Conservation (phyloP, 2,329 filamentous ascomycete species). For the Pestalotiopsis sp. region DNA sequence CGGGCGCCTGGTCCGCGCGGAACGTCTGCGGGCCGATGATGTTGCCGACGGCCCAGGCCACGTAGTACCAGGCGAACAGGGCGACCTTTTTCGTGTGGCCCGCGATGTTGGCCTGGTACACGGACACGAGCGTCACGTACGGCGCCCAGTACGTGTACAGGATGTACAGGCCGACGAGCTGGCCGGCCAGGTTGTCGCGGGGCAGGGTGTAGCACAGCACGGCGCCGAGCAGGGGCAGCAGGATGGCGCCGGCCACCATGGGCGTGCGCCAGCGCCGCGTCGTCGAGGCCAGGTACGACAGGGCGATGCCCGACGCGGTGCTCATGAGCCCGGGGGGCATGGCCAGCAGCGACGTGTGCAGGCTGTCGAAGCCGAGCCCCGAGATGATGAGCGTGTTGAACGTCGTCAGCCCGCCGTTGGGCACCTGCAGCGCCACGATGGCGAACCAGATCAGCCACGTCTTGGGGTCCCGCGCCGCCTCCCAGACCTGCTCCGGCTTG, state of each 20-base stretch:
- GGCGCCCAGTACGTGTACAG: slow-evolving; percentile 24
- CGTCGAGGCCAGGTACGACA: slow-evolving; percentile 21
- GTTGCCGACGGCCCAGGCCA: slow-evolving; percentile 60
- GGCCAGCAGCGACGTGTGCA: slow-evolving; percentile 15
- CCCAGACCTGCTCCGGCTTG: slow-evolving; percentile 22
- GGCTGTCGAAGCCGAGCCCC: slow-evolving; percentile 16
- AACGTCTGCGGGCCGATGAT: slow-evolving; percentile 56
- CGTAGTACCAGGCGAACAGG: slow-evolving; percentile 58
- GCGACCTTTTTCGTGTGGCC: slow-evolving; percentile 63
- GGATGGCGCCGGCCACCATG: slow-evolving; percentile 32
- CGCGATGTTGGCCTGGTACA: slow-evolving; percentile 45
- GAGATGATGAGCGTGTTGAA: slow-evolving; percentile 16
- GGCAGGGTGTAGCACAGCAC: slow-evolving; percentile 36
- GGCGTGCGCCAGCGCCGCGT: slow-evolving; percentile 15
- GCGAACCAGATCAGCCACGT: slow-evolving; percentile 26
- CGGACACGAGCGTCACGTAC: slow-evolving; percentile 23
- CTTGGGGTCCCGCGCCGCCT: slow-evolving; percentile 21
- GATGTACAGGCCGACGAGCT: slow-evolving; percentile 23
- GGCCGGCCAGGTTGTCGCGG: slow-evolving; percentile 21
- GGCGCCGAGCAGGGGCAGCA: slow-evolving; percentile 35
- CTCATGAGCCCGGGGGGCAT: slow-evolving; percentile 20
- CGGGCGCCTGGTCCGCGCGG: slow-evolving; percentile 49
- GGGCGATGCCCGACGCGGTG: slow-evolving; percentile 22
- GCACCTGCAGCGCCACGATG: slow-evolving; percentile 23
- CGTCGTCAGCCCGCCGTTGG: slow-evolving; percentile 21